Percentiles rank a stretch among this genome's conserved stretches.
Conservation (phyloP, 495 filamentous ascomycete species). For the Peziza echinospora region DNA sequence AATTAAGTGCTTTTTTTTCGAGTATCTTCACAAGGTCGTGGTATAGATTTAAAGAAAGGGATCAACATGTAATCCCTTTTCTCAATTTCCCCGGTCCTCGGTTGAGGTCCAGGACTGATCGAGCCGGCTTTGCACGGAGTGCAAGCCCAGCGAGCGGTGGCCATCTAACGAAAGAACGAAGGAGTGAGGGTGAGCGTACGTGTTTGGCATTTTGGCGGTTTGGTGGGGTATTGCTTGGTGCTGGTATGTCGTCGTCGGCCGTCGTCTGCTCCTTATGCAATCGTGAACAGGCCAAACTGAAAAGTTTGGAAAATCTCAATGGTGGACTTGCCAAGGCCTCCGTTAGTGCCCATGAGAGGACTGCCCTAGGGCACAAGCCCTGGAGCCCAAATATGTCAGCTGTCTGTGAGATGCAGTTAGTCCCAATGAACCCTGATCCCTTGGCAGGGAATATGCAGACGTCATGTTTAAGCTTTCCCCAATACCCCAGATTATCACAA, state of each 20-base stretch:
- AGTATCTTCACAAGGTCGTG: constrained; percentile 25
- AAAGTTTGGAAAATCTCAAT: too few species aligned
- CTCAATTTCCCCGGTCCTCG: constrained; percentile 30
- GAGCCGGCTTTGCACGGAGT: constrained; percentile 47
- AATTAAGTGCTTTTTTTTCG: constrained; percentile 11
- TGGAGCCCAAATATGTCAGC: too few species aligned
- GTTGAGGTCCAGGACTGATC: constrained; percentile 44
- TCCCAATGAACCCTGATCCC: too few species aligned
- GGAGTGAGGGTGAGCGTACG: constrained; percentile 10
- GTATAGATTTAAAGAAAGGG: constrained; percentile 75
- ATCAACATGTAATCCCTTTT: constrained; percentile 65
- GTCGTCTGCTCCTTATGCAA: too few species aligned
- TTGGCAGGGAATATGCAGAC: too few species aligned
- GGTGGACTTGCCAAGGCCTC: too few species aligned
- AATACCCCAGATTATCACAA: too few species aligned
- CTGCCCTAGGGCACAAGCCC: too few species aligned
- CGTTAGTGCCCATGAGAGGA: too few species aligned
- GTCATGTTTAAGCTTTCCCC: too few species aligned
- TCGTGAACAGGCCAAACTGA: too few species aligned
- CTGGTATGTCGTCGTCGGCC: constrained; percentile 2
- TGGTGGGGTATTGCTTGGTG: constrained; percentile 2
- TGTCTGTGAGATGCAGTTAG: too few species aligned
- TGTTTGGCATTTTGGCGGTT: constrained; percentile 13
- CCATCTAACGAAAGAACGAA: constrained; percentile 6
- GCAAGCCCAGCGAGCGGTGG: constrained; percentile 15